Evolutionary conservation across 2,329 filamentous ascomycete genomes (phyloP).

Genomic region (Dothistroma septosporum): DNA sequence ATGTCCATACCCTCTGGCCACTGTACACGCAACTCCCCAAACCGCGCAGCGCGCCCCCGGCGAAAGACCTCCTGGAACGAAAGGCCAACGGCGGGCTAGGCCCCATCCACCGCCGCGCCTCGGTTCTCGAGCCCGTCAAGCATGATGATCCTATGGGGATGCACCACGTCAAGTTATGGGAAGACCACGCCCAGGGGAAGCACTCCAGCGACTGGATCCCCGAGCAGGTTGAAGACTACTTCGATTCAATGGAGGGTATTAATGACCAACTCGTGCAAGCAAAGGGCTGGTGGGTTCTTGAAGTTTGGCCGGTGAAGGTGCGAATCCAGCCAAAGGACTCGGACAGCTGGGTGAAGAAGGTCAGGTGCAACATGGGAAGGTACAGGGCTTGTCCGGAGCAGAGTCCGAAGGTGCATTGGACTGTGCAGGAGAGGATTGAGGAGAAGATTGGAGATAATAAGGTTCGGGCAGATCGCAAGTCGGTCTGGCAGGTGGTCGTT

Average conservation of each 20-base stretch:
- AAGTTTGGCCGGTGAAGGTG: conserved; percentile 44
- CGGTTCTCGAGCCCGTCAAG: conserved; percentile 20
- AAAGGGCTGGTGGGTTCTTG: conserved; percentile 44
- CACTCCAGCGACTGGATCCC: conserved; percentile 31
- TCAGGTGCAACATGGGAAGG: conserved; percentile 39
- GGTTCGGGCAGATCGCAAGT: neutral
- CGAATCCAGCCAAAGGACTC: conserved; percentile 31
- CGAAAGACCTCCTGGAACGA: conserved; percentile 33
- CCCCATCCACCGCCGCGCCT: conserved; percentile 31
- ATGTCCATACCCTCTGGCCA: conserved; percentile 42
- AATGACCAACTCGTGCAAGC: conserved; percentile 40
- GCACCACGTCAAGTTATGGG: conserved; percentile 24
- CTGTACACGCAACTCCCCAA: conserved; percentile 32
- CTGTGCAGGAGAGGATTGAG: conserved; percentile 38
- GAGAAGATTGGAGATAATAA: conserved; percentile 6
- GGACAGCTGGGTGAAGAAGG: conserved; percentile 38
- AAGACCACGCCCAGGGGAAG: conserved; percentile 18
- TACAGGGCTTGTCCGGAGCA: conserved; percentile 37
- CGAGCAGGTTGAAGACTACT: conserved; percentile 43
- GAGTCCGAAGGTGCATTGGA: conserved; percentile 44
- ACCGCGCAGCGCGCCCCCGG: conserved; percentile 37
- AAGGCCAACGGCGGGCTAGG: conserved; percentile 35
- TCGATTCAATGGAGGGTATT: conserved; percentile 40
- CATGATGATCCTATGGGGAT: conserved; percentile 22
- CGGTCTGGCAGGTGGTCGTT: neutral